These are phyloP conservation scores for Monosporascus sp. DNA, from an alignment of 2,329 filamentous ascomycete genomes.

Conservation along the genomic window DNA sequence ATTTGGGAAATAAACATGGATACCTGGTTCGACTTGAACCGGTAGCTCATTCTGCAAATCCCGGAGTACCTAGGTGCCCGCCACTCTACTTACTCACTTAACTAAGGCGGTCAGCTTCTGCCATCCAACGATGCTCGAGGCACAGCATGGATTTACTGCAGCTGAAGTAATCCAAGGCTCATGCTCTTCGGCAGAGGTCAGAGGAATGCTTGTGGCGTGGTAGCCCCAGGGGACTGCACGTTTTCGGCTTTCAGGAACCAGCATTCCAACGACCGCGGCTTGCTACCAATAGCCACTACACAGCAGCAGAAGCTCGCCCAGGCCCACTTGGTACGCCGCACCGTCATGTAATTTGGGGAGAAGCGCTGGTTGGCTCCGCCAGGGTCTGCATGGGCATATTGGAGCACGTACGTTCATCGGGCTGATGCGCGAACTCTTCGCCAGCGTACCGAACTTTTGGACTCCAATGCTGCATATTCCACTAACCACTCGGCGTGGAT, in stretches of 20 bases:
- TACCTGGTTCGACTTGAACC: neutral
- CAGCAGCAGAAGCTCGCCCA: neutral
- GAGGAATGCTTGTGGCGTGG: slow-evolving; percentile 22
- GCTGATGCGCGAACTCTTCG: slow-evolving; percentile 9
- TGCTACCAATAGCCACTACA: neutral
- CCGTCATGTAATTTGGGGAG: neutral
- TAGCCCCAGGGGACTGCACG: slow-evolving; percentile 16
- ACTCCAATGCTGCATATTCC: slow-evolving; percentile 5
- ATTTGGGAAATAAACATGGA: neutral
- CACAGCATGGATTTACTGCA: neutral
- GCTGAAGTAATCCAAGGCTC: neutral
- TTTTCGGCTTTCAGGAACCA: slow-evolving; percentile 21
- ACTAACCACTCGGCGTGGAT: neutral
- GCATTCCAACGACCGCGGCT: slow-evolving; percentile 20
- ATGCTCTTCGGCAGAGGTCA: slow-evolving; percentile 10
- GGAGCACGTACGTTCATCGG: slow-evolving; percentile 1
- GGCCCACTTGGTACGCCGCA: neutral
- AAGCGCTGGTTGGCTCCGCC: neutral
- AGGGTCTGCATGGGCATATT: slow-evolving; percentile 4
- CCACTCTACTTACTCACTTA: too few relatives aligned
- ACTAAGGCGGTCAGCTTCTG: neutral
- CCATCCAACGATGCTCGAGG: too few relatives aligned
- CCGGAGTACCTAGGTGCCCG: too few relatives aligned
- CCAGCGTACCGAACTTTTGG: slow-evolving; percentile 8
- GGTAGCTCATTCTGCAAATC: too few relatives aligned